Evolutionary conservation across 345 rosid species (phyloP).

Genomic region (Cardiospermum halicacabum): DNA sequence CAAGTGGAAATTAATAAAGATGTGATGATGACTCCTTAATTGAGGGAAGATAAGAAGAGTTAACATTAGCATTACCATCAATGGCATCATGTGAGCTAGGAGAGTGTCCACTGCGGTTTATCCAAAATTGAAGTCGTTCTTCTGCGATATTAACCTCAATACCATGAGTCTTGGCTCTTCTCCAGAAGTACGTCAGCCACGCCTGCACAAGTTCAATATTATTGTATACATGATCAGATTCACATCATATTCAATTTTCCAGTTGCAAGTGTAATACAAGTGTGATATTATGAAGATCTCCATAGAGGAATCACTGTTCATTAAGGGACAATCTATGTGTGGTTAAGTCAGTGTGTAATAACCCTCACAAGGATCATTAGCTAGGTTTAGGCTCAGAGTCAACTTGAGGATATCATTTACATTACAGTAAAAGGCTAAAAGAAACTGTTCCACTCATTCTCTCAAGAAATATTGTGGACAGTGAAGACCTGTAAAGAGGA

Average conservation of each 20-base stretch:
- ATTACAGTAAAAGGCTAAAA: neutral
- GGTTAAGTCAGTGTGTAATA: neutral
- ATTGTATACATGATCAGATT: neutral
- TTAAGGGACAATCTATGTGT: neutral
- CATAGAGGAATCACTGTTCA: neutral
- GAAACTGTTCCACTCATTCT: neutral
- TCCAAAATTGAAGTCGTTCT: slow-evolving; percentile 82
- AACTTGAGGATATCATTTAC: neutral
- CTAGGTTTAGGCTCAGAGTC: neutral
- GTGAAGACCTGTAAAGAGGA: neutral
- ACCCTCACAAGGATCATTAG: neutral
- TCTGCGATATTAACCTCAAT: slow-evolving; percentile 74
- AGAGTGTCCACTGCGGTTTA: slow-evolving; percentile 66
- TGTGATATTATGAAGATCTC: neutral
- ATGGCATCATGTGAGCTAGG: slow-evolving; percentile 87
- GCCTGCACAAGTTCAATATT: slow-evolving; percentile 44
- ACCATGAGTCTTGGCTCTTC: slow-evolving; percentile 78
- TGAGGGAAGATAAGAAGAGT: neutral
- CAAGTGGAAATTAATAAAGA: neutral
- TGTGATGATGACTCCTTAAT: neutral
- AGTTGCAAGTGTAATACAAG: neutral
- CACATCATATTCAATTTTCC: neutral
- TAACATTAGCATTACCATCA: slow-evolving; percentile 47
- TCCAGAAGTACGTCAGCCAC: slow-evolving; percentile 98
- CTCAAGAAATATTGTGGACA: neutral